Evolutionary conservation across 2,329 filamentous ascomycete genomes (phyloP).

Genomic region (Aspergillus sp.): DNA sequence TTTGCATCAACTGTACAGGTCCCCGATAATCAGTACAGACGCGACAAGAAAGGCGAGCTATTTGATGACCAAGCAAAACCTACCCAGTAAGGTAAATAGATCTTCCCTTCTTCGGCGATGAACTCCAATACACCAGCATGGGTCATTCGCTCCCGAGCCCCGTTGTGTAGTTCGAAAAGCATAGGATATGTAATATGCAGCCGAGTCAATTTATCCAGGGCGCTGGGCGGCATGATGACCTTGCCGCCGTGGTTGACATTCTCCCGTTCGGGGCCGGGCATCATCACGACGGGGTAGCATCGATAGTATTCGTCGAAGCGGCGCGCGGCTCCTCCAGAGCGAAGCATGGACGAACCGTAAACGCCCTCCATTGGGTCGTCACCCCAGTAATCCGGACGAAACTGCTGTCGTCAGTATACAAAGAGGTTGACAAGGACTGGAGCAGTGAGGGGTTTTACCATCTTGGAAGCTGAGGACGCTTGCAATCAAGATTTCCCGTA

Average conservation of each 20-base stretch:
- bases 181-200: conserved; percentile 97
- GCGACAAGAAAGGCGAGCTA: not conserved
- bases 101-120: conserved; percentile 93
- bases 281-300: conserved; percentile 94
- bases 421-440: not conserved
- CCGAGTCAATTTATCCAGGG: conserved; percentile 92
- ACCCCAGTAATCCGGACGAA: conserved; percentile 51
- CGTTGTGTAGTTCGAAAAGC: conserved; percentile 94
- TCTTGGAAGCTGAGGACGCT: conserved; percentile 8
- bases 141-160: conserved; percentile 73
- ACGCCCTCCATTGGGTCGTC: conserved; percentile 54
- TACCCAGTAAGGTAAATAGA: conserved; percentile 95
- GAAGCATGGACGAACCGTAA: conserved; percentile 55
- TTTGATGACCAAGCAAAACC: conserved; percentile 21
- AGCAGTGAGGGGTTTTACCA: conserved; percentile 22
- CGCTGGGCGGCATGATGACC: conserved; percentile 94
- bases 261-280: conserved; percentile 82
- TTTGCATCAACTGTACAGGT: conserved; percentile 78
- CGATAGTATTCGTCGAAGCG: conserved; percentile 99
- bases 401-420: conserved; percentile 31
- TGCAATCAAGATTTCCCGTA: not conserved
- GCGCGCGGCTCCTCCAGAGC: conserved; percentile 55
- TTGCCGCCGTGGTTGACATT: conserved; percentile 96
- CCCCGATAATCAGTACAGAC: conserved; percentile 2
- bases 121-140: conserved; percentile 97